These are phyloP conservation scores for Phytophthora sp. DNA, from an alignment of 352 stramenopile species.

Conservation along the genomic window DNA sequence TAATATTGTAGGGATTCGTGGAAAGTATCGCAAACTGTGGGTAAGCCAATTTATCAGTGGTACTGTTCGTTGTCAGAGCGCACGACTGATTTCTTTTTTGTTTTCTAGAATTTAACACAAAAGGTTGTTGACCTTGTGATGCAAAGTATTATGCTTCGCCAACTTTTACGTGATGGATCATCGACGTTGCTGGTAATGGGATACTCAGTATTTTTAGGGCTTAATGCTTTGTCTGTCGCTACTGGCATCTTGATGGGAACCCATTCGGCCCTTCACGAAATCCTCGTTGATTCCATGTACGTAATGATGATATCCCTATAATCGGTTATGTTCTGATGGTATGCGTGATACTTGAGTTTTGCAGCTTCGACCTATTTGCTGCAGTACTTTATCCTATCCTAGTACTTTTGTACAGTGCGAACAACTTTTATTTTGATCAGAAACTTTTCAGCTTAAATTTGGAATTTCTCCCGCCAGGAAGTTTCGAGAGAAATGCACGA, in stretches of 20 bases:
- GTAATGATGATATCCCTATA: neutral
- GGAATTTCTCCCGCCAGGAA: conserved; percentile 4
- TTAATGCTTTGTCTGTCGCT: conserved; percentile 19
- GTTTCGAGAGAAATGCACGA: conserved; percentile 26
- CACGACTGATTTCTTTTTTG: neutral
- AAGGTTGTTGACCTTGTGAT: conserved; percentile 30
- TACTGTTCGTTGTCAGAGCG: conserved; percentile 10
- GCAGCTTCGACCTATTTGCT: conserved; percentile 35
- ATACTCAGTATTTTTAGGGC: conserved; percentile 22
- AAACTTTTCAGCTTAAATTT: conserved; percentile 20
- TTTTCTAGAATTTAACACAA: conserved; percentile 36
- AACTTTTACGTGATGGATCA: conserved; percentile 19
- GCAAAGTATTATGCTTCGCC: conserved; percentile 21
- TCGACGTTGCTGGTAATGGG: conserved; percentile 15
- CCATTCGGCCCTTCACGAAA: conserved; percentile 23
- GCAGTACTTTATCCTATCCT: conserved; percentile 31
- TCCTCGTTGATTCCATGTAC: conserved; percentile 30
- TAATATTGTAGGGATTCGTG: conserved; percentile 16
- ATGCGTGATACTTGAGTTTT: no score
- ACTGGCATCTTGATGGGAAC: conserved; percentile 9
- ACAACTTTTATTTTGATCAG: conserved; percentile 34
- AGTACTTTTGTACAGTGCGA: conserved; percentile 22
- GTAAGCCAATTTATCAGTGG: conserved; percentile 3
- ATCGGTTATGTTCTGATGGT: neutral
- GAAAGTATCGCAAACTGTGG: conserved; percentile 38